These are phyloP conservation scores for Chiua sp. DNA, from an alignment of 1,284 basidiomycete genomes.

Conservation along the genomic window DNA sequence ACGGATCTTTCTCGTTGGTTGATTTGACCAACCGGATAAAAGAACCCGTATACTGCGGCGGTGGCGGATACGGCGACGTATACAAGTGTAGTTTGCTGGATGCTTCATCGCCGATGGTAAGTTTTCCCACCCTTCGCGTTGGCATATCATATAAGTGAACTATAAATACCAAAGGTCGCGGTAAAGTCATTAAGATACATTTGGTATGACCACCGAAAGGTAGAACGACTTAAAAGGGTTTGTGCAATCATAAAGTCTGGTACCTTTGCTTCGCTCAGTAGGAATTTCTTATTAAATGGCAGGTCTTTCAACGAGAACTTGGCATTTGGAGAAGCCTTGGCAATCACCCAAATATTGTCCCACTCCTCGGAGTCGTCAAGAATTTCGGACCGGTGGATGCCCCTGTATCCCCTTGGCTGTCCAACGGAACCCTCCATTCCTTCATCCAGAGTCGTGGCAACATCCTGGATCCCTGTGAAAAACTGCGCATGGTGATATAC, in stretches of 20 bases:
- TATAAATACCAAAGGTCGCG: not conserved
- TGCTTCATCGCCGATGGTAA: not conserved
- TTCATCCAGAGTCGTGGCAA: not conserved
- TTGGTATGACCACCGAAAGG: not conserved
- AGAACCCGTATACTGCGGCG: not conserved
- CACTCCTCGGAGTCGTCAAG: conserved; percentile 2
- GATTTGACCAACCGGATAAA: not conserved
- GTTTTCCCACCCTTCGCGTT: not conserved
- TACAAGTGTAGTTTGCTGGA: not conserved
- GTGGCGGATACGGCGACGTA: conserved; percentile 1
- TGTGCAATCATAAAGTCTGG: not conserved
- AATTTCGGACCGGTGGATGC: conserved; percentile 3
- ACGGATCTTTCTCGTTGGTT: not conserved
- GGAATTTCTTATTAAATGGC: not conserved
- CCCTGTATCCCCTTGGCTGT: conserved; percentile 4
- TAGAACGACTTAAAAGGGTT: not conserved
- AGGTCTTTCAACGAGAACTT: conserved; percentile 4
- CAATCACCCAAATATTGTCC: conserved; percentile 4
- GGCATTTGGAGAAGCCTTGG: conserved; percentile 3
- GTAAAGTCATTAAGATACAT: not conserved
- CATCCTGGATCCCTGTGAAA: not conserved
- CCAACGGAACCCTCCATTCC: conserved; percentile 1
- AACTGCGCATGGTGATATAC: not conserved
- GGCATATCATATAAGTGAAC: not conserved
- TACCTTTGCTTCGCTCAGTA: not conserved